Base-by-base conservation (phyloP, 306 rosid genomes). In the Amphicarpaea edgeworthii region DNA sequence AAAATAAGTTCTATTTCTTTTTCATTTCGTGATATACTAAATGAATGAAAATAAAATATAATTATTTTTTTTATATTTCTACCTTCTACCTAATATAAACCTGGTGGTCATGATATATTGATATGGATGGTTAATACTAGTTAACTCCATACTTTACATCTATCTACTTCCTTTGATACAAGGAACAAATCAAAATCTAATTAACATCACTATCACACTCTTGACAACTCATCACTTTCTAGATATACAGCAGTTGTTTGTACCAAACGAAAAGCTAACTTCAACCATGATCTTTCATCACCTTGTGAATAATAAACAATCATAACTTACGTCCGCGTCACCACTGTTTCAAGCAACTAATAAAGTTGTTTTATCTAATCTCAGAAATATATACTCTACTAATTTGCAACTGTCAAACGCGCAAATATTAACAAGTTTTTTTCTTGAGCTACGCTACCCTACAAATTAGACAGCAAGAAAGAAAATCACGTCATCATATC, bases 191-290 rank as follows among this genome's bases (percentile, higher is more conserved):
- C 53, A 28, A 50, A 75, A 69, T 16, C 42, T 12, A 30, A 61
- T 28, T 59, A 28, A 50, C 81, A 50, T 81, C 77, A 8, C 54
- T 38, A n/a, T 75, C 81, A 80, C 54, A 0, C 3, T 23, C 65
- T 30, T 34, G 43, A 32, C 32, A 50, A 63, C 40, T 21, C 51
- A 47, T 14, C 34, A 63, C 38, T 70, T 4, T 70, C 50, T 40
- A 58, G 14, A 12, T 34, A n/a, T n/a, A n/a, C n/a, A 60, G 20
- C 0, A 57, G 6, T 5, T 41, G 1, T 16, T 63, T 6, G 41
- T 65, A 41, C 62, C 63, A 62, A 16, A 17, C 28, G 4, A 16
- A 61, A 63, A 17, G 16, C 30, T 47, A 19, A 63, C 49, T 63
- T 63, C 49, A 49, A 46, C 45, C 69, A 42, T 41, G 19, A 59